phyloP scores from a whole-genome alignment of 495 filamentous ascomycete genomes.

The Haplographium delicatum region DNA sequence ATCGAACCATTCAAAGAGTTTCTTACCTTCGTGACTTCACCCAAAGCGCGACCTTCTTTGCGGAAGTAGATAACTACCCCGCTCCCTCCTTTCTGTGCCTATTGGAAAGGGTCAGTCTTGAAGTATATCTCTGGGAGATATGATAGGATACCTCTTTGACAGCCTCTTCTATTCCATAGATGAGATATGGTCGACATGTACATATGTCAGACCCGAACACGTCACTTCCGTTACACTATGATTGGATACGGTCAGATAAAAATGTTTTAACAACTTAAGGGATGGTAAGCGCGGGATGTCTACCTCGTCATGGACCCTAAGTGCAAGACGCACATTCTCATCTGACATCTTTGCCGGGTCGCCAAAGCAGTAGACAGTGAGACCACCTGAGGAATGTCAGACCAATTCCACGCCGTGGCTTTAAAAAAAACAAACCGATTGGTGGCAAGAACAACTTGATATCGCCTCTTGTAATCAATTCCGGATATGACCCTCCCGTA shows the following conservation, averaged over 20 bases:
- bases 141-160: slow-evolving; percentile 60
- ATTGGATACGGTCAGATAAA: slow-evolving; percentile 22
- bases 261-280: neutral
- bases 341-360: slow-evolving; percentile 91
- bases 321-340: slow-evolving; percentile 72
- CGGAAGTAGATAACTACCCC: slow-evolving; percentile 99
- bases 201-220: slow-evolving; percentile 99
- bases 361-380: slow-evolving; percentile 97
- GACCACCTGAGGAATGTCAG: slow-evolving; percentile 53
- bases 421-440: slow-evolving; percentile 53
- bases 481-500: slow-evolving; percentile 88
- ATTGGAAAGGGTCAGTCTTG: neutral
- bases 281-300: slow-evolving; percentile 11
- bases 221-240: slow-evolving; percentile 86
- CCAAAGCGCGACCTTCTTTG: slow-evolving; percentile 90
- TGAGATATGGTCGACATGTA: slow-evolving; percentile 89
- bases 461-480: slow-evolving; percentile 86
- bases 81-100: slow-evolving; percentile 63
- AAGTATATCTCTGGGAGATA: neutral
- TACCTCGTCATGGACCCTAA: slow-evolving; percentile 90
- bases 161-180: slow-evolving; percentile 94
- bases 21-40: slow-evolving; percentile 89
- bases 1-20: slow-evolving; percentile 4
- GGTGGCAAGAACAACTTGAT: slow-evolving; percentile 95
- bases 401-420: slow-evolving; percentile 4